Conservation (phyloP, 768 basidiomycete genomes). For the Suillus hirtellus region DNA sequence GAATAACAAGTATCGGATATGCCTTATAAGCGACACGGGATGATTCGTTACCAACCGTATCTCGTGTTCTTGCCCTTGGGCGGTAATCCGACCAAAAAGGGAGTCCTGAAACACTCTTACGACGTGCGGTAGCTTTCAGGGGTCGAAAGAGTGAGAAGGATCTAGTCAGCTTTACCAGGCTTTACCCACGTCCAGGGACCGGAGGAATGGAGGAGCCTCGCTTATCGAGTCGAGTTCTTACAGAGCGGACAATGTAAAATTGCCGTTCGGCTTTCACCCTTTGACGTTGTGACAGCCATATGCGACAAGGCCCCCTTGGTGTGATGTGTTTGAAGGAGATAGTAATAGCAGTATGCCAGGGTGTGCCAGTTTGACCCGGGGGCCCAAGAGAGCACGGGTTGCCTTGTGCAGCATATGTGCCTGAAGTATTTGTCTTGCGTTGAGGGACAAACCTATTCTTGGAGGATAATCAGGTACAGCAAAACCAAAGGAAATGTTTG, state of each 20-base stretch:
- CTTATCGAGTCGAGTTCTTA: neutral
- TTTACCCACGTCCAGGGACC: conserved; percentile 8
- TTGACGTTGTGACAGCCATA: conserved; percentile 2
- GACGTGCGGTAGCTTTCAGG: conserved; percentile 1
- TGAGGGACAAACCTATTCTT: conserved; percentile 7
- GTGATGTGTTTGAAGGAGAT: neutral
- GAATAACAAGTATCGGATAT: neutral
- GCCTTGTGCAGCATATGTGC: conserved; percentile 7
- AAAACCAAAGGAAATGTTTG: neutral
- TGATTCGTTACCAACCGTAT: neutral
- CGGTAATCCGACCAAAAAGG: conserved; percentile 5
- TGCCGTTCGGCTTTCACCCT: neutral
- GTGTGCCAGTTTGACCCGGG: neutral
- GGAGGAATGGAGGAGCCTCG: neutral
- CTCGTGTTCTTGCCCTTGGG: neutral
- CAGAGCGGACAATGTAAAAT: neutral
- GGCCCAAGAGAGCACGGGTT: neutral
- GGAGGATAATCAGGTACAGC: conserved; percentile 12
- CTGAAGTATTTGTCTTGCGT: conserved; percentile 9
- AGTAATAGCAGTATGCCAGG: neutral
- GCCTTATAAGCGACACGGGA: neutral
- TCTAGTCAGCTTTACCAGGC: neutral
- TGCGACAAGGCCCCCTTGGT: neutral
- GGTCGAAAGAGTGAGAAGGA: neutral
- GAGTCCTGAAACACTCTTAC: neutral